Percentiles rank a stretch among this genome's conserved stretches.
phyloP scores from a whole-genome alignment of 1,284 basidiomycete genomes.

The Porogramme epimiltina region DNA sequence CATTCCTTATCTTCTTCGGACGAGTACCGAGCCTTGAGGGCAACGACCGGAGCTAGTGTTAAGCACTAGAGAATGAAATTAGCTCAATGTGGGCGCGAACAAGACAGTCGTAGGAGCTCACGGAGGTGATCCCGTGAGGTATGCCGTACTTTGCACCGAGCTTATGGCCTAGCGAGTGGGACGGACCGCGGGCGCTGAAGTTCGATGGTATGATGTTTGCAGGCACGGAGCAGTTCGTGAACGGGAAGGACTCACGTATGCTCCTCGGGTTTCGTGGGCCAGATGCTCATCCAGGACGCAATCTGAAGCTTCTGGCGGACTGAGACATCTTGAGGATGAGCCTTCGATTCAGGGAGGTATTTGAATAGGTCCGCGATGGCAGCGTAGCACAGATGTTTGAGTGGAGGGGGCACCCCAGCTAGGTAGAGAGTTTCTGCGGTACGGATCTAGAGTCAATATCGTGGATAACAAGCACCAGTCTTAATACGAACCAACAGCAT shows the following conservation, averaged over 20 bases:
- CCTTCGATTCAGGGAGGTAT: slow-evolving; percentile 68
- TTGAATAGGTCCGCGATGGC: slow-evolving; percentile 74
- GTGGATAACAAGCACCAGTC: neutral
- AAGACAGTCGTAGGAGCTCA: slow-evolving; percentile 38
- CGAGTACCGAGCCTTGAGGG: slow-evolving; percentile 55
- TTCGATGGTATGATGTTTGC: too few relatives aligned
- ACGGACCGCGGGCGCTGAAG: slow-evolving; percentile 67
- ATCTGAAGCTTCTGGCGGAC: slow-evolving; percentile 71
- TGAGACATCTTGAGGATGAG: slow-evolving; percentile 56
- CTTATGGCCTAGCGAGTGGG: slow-evolving; percentile 75
- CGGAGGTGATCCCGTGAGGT: slow-evolving; percentile 82
- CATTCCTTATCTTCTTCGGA: slow-evolving; percentile 59
- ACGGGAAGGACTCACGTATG: slow-evolving; percentile 43
- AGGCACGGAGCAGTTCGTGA: too few relatives aligned
- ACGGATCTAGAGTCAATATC: neutral
- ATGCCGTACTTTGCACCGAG: slow-evolving; percentile 78
- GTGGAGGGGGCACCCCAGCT: slow-evolving; percentile 54
- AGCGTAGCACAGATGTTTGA: slow-evolving; percentile 67
- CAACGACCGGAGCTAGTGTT: slow-evolving; percentile 68
- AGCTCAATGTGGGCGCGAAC: neutral
- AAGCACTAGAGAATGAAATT: slow-evolving; percentile 53
- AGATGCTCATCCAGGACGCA: slow-evolving; percentile 80
- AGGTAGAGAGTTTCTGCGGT: slow-evolving; percentile 69
- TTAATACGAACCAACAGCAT: slow-evolving; percentile 58
- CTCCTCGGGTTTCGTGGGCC: slow-evolving; percentile 61